phyloP scores from a whole-genome alignment of 2,329 filamentous ascomycete genomes.

The Fusarium abutilonis region DNA sequence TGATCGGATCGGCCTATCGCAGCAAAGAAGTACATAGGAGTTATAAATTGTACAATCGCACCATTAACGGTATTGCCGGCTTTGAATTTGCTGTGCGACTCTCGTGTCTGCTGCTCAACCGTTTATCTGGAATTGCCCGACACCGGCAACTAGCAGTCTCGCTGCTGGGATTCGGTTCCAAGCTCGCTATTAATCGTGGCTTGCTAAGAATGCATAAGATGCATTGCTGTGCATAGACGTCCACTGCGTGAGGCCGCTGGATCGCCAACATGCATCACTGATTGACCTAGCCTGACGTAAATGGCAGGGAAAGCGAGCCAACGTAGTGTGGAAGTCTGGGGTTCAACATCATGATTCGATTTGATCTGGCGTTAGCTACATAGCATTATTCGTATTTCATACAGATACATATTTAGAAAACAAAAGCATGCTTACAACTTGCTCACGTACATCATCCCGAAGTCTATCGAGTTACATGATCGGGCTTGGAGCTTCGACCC shows the following conservation, averaged over 20 bases:
- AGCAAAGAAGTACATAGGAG: neutral
- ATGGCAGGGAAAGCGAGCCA: conserved; percentile 12
- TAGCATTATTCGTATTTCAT: neutral
- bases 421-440: neutral
- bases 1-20: conserved; percentile 2
- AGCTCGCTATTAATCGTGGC: neutral
- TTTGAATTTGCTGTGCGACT: conserved; percentile 27
- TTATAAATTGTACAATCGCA: neutral
- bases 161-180: conserved; percentile 2
- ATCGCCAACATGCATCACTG: conserved; percentile 30
- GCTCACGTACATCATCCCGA: conserved; percentile 2
- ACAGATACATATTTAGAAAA: neutral
- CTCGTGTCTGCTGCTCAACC: conserved; percentile 44
- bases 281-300: conserved; percentile 29
- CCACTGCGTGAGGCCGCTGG: conserved; percentile 30
- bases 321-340: neutral
- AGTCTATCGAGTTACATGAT: neutral
- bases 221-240: neutral
- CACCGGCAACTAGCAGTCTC: conserved; percentile 15
- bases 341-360: neutral
- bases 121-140: conserved; percentile 10
- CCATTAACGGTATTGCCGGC: conserved; percentile 28
- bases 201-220: conserved; percentile 4
- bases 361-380: neutral
- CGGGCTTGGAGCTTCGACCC: conserved; percentile 2